Base-by-base conservation (phyloP, 2,329 filamentous ascomycete genomes). In the Fusarium vanettenii region DNA sequence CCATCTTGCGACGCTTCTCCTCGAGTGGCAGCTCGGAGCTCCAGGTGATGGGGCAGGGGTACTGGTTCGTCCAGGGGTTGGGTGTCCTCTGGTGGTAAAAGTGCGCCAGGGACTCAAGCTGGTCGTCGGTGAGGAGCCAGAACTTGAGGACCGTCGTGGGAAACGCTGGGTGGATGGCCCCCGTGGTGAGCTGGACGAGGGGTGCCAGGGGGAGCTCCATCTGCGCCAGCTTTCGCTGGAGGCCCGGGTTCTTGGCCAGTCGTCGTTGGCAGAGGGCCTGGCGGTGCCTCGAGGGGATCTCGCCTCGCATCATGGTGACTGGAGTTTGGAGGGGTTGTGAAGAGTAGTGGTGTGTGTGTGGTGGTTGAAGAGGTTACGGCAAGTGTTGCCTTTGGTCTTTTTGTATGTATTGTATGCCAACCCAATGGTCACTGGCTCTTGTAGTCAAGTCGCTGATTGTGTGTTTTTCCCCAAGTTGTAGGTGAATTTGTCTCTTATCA, bases 11-110 rank as follows among this genome's bases (percentile, higher is more conserved):
- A 71, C 93, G 87, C 86, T 95, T 95, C 80, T 95, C 88, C 81
- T 91, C 89, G 29, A 92, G 81, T 3, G 85, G 82, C 69, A 91
- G 81, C 69, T 86, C 83, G 6, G 82, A 81, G 2, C 82, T 80
- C 93, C 92, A 95, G 63, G 85, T 82, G 79, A 95, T 89, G n/a
- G 89, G 90, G 74, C 90, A 91, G 0, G 93, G 93, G 80, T 95
- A 95, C 70, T 89, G 85, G 60, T 81, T 74, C 3, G 88, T 88
- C 84, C 86, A 90, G n/a, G 81, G 79, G 68, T 85, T 85, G 1
- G 89, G 90, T 1, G 87, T 89, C 67, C 87, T 87, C 84, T 95
- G 93, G 84, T 93, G 92, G 85, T 95, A 95, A 83, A 93, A 94
- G 74, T 88, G 85, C 4, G 93, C 93, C 45, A 95, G 87, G 64